Conservation (phyloP, 345 rosid genomes). For the Excoecaria cochinchinensis region DNA sequence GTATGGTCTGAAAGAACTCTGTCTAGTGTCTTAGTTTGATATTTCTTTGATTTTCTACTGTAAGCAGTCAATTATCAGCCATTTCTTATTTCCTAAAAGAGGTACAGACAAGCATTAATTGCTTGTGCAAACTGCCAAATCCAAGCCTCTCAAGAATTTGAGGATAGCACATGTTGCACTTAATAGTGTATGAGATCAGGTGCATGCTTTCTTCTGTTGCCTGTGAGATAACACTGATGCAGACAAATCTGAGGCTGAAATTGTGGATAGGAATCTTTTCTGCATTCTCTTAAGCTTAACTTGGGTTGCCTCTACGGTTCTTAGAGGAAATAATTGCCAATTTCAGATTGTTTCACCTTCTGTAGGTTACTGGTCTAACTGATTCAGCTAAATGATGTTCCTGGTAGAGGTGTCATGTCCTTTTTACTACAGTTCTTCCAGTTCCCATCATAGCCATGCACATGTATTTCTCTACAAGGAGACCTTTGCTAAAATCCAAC, state of each 20-base stretch:
- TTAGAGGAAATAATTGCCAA: not conserved
- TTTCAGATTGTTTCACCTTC: not conserved
- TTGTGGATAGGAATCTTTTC: not conserved
- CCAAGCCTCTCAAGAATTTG: not conserved
- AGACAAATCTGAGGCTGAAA: not conserved
- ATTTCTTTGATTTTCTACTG: not conserved
- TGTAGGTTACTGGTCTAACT: not conserved
- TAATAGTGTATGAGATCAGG: not conserved
- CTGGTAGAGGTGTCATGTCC: not conserved
- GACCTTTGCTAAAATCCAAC: not conserved
- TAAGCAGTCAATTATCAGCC: not conserved
- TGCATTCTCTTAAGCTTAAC: not conserved
- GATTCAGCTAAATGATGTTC: not conserved
- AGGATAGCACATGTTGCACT: not conserved
- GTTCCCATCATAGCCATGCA: not conserved
- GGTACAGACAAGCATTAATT: not conserved
- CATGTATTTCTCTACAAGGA: not conserved
- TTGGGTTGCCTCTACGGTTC: not conserved
- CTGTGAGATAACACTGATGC: not conserved
- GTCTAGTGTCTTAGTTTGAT: not conserved
- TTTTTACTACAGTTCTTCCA: not conserved
- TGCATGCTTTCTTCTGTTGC: conserved; percentile 1
- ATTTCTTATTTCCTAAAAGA: too few relatives aligned
- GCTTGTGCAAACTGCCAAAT: not conserved
- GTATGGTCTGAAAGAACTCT: not conserved